phyloP scores from a whole-genome alignment of 805 yeast species.

The Kazachstania psychrophila region DNA sequence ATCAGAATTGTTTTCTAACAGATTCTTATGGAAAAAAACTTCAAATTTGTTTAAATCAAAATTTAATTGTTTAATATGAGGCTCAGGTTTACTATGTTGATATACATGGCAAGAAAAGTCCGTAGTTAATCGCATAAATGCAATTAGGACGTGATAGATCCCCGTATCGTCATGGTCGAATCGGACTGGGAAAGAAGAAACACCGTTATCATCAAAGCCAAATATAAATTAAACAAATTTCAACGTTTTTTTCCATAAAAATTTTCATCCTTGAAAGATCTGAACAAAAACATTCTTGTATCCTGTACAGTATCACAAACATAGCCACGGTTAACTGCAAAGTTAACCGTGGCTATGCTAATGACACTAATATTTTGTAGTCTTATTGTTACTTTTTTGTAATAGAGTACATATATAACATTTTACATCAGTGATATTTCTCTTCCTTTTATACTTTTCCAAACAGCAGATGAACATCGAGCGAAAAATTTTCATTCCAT shows the following conservation, averaged over 20 bases:
- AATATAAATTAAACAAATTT: neutral
- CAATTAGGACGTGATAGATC: constrained; percentile 28
- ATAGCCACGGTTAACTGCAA: neutral
- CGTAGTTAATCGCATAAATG: constrained; percentile 9
- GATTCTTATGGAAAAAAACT: constrained; percentile 2
- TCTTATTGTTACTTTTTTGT: no score
- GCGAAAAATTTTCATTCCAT: neutral
- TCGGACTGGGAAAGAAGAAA: constrained; percentile 88
- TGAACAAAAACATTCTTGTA: neutral
- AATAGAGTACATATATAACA: no score
- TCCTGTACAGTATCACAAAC: neutral
- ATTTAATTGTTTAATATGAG: constrained; percentile 7
- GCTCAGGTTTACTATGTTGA: constrained; percentile 27
- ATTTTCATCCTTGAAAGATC: constrained; percentile 14
- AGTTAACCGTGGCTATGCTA: neutral
- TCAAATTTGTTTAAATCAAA: neutral
- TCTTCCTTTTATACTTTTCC: constrained; percentile 1
- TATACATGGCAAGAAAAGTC: constrained; percentile 72
- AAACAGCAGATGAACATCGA: neutral
- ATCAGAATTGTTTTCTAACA: constrained; percentile 1
- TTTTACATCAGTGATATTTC: no score
- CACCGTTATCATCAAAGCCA: constrained; percentile 42
- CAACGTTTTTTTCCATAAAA: constrained; percentile 9
- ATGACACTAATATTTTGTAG: no score
- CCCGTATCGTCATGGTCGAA: constrained; percentile 91